Percentiles rank a stretch among this genome's conserved stretches.
Conservation (phyloP, 768 basidiomycete species). For the Rhizopogon roseolus region DNA sequence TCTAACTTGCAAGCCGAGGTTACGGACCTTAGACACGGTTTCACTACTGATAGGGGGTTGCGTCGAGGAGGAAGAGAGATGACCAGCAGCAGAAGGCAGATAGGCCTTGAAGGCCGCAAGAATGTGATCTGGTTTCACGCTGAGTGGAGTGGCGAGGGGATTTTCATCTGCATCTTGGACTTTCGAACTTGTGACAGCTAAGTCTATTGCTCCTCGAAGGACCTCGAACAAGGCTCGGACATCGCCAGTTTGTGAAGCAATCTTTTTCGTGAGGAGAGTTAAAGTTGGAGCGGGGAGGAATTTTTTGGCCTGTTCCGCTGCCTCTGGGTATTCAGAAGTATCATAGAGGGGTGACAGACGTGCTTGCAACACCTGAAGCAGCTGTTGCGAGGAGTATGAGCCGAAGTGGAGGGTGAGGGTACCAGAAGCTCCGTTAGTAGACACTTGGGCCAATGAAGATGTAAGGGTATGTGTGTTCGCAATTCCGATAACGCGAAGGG, state of each 20-base stretch:
- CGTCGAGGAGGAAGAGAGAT: constrained; percentile 13
- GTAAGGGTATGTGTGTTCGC: constrained; percentile 88
- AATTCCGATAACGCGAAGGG: constrained; percentile 74
- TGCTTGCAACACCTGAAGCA: constrained; percentile 62
- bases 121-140: constrained; percentile 64
- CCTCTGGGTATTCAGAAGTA: constrained; percentile 8
- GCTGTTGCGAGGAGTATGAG: constrained; percentile 70
- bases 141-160: constrained; percentile 28
- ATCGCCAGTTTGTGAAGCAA: constrained; percentile 80
- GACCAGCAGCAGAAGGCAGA: constrained; percentile 35
- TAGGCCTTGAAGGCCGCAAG: constrained; percentile 73
- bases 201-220: constrained; percentile 72
- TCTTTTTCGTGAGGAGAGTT: constrained; percentile 70
- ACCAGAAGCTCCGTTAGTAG: constrained; percentile 29
- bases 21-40: constrained; percentile 57
- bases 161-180: constrained; percentile 12
- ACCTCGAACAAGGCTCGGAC: constrained; percentile 79
- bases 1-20: constrained; percentile 71
- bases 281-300: constrained; percentile 64
- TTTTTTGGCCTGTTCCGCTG: constrained; percentile 33
- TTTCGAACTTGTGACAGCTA: constrained; percentile 39
- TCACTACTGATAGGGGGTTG: constrained; percentile 45
- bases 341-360: constrained; percentile 54
- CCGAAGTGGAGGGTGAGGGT: constrained; percentile 74
- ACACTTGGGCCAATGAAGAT: constrained; percentile 37